Evolutionary conservation across 2,329 filamentous ascomycete genomes (phyloP), one percentile per base, ranked within the genome.

Genomic region (Claviceps sp.): DNA sequence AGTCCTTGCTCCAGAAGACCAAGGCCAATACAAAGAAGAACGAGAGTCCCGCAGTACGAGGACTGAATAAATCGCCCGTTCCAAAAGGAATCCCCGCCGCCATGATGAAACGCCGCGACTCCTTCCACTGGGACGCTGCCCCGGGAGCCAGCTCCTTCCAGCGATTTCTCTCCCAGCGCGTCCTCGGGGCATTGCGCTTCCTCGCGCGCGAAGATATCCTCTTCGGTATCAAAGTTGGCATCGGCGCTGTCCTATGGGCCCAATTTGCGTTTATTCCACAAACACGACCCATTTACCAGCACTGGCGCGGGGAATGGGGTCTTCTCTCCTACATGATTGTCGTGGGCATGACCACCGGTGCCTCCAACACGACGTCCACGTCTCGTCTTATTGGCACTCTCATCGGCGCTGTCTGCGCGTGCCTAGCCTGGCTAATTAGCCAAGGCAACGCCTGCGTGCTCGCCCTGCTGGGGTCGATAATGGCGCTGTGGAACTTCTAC

Each of bases 301-400:
- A 85, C 61, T 97, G 90, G 88, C 78, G 91, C 64, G 91, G 91
- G 34, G 93, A 98, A 74, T 98, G 93, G 93, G 93, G 93, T 22
- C 75, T 98, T 2, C 68, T 98, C 52, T 95, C 89, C 0, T 97
- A 95, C 72, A 97, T 97, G 91, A 82, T 97, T 63, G 93, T 98
- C 24, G 95, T 90, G 64, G 89, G 87, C 40, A 97, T 96, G 89
- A 98, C 91, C 0, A 91, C 96, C 22, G 93, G 93, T 30, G 89
- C 93, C 7, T 88, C 89, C 24, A 98, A 97, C 66, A 95, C 91
- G 1, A 96, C 91, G 0, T 90, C 89, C 4, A 82, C 83, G 62
- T 82, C 90, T 48, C 83, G 93, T 59, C 91, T 97, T 63, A 73
- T 88, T 8, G 93, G 91, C 53, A 98, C 91, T 1, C 75, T 88